These are phyloP conservation scores for Pyrenophora teres DNA, from an alignment of 2,329 filamentous ascomycete species.

Conservation along the genomic window DNA sequence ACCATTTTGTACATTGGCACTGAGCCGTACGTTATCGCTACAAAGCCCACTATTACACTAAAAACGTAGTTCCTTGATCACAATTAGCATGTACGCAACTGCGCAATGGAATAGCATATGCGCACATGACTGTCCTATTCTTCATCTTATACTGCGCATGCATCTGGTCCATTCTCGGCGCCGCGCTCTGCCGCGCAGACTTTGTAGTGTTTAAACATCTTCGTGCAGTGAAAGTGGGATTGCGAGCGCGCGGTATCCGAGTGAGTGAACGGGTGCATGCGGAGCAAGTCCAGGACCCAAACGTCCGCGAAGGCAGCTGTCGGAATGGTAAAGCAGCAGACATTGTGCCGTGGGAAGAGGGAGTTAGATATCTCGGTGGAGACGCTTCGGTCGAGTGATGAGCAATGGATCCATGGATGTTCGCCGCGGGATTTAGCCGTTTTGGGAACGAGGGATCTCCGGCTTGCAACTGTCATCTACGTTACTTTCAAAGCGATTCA, in stretches of 20 bases:
- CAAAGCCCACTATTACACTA: slow-evolving; percentile 77
- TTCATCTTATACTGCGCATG: slow-evolving; percentile 67
- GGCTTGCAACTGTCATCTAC: slow-evolving; percentile 9
- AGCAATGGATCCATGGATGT: slow-evolving; percentile 29
- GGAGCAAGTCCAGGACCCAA: slow-evolving; percentile 45
- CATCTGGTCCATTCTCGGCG: slow-evolving; percentile 67
- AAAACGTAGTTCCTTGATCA: slow-evolving; percentile 69
- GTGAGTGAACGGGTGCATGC: slow-evolving; percentile 41
- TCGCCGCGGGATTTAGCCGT: slow-evolving; percentile 38
- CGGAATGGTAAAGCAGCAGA: slow-evolving; percentile 31
- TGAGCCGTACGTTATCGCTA: slow-evolving; percentile 79
- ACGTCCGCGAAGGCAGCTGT: slow-evolving; percentile 20
- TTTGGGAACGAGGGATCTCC: slow-evolving; percentile 20
- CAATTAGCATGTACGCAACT: slow-evolving; percentile 5
- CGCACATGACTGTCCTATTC: slow-evolving; percentile 70
- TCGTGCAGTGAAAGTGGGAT: slow-evolving; percentile 25
- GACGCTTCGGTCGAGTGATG: slow-evolving; percentile 29
- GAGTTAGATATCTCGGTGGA: slow-evolving; percentile 1
- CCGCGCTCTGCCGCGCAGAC: slow-evolving; percentile 39
- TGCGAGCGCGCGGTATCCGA: slow-evolving; percentile 23
- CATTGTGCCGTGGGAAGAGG: slow-evolving; percentile 28
- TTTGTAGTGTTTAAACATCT: slow-evolving; percentile 43
- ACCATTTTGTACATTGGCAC: slow-evolving; percentile 90
- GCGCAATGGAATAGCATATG: background rate
- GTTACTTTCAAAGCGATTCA: background rate